Evolutionary conservation across 2,329 filamentous ascomycete genomes (phyloP), one percentile per base, ranked within the genome.

Genomic region (Pseudocercospora musae): DNA sequence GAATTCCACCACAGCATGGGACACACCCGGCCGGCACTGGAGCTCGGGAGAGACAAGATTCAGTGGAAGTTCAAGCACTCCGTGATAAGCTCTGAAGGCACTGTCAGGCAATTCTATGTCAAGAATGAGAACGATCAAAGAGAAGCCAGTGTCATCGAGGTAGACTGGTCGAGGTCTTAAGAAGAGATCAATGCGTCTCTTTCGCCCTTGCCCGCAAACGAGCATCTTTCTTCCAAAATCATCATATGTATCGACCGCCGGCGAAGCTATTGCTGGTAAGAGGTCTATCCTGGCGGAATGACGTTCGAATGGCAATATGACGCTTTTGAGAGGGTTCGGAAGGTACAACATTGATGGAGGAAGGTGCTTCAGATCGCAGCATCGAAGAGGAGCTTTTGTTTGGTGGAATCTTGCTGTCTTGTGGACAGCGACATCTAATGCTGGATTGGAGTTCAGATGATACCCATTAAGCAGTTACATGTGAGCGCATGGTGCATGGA

Each of bases 61-160:
- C 62, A 63, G 23, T 72, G 71, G 71, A 64, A 42, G 31, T 71
- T 72, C 27, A 55, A 62, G 58, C 57, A 69, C 53, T 64, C 69
- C 9, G 63, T 68, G n/a, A 62, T 60, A 60, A 65, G 57, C 3
- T 31, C 40, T 4, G 64, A 67, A 40, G 66, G 63, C 27, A 65
- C 61, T 20, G 70, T 72, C 31, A 65, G 71, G 57, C 70, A 72
- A 52, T 73, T 73, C 57, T 73, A 72, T 50, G 61, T 69, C 15
- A 70, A 68, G 44, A 56, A 55, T 18, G 50, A 37, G 20, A 52
- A 62, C 18, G 62, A 55, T 23, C 50, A 62, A 9, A 59, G 21
- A 8, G 58, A 55, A 9, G 52, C 61, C 23, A 70, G 67, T 61
- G 64, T 72, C 20, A 66, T 72, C 42, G 70, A 72, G 62, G 49